Evolutionary conservation across 2,329 filamentous ascomycete species (phyloP).

Genomic region (Biscogniauxia marginata): DNA sequence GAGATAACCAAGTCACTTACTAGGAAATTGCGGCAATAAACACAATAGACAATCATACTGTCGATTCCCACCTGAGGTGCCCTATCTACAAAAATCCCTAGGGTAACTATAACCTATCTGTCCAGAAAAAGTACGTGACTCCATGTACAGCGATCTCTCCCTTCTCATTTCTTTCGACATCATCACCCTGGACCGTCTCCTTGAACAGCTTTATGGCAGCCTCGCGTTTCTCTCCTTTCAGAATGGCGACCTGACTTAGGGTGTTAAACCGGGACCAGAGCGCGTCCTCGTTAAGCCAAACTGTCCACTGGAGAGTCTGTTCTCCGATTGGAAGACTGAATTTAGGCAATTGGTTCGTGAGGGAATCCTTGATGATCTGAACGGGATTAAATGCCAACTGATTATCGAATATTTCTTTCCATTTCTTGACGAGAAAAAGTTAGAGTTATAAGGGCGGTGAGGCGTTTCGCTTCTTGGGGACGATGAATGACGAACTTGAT

Average conservation of each 20-base stretch:
- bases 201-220: slow-evolving; percentile 51
- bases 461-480: neutral
- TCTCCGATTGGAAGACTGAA: slow-evolving; percentile 64
- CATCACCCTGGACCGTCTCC: slow-evolving; percentile 49
- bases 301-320: slow-evolving; percentile 54
- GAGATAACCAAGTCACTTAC: neutral
- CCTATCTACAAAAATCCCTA: slow-evolving; percentile 3
- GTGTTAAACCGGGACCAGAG: slow-evolving; percentile 66
- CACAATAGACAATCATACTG: neutral
- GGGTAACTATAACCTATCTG: slow-evolving; percentile 42
- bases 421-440: slow-evolving; percentile 40
- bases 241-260: slow-evolving; percentile 64
- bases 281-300: slow-evolving; percentile 56
- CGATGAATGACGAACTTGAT: slow-evolving; percentile 37
- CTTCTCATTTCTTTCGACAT: slow-evolving; percentile 57
- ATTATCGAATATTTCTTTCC: slow-evolving; percentile 63
- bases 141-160: slow-evolving; percentile 66
- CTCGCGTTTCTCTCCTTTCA: slow-evolving; percentile 50
- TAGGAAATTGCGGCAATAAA: neutral
- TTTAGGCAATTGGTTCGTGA: slow-evolving; percentile 38
- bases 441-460: neutral
- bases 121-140: slow-evolving; percentile 63
- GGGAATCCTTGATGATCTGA: slow-evolving; percentile 46
- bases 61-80: neutral
- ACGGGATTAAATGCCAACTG: slow-evolving; percentile 53